Evolutionary conservation across 148 eudicot genomes (phyloP).

Genomic region (Fagopyrum esculentum): DNA sequence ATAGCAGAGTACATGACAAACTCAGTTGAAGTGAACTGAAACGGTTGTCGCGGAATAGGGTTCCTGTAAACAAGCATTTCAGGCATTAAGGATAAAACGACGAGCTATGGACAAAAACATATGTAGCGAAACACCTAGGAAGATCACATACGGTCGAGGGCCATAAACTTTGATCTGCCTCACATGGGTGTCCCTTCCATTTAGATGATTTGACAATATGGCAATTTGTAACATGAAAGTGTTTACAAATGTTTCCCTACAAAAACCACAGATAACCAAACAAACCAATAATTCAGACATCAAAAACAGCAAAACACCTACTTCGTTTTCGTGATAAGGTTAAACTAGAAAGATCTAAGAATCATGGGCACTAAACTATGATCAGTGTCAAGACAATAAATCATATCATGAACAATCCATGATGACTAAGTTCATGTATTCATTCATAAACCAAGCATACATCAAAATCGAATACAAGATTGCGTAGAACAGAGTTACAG

Average conservation of each 20-base stretch:
- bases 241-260: slow-evolving; percentile 89
- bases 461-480: not conserved
- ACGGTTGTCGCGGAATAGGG: slow-evolving; percentile 35
- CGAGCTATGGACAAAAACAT: not conserved
- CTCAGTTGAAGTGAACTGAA: slow-evolving; percentile 38
- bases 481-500: not conserved
- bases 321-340: not conserved
- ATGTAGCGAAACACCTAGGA: slow-evolving; percentile 1
- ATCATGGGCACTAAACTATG: too few relatives aligned
- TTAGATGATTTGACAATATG: slow-evolving; percentile 74
- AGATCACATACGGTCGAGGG: slow-evolving; percentile 62
- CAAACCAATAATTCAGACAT: not conserved
- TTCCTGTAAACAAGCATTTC: slow-evolving; percentile 22
- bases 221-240: slow-evolving; percentile 92
- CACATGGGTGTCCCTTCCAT: slow-evolving; percentile 86
- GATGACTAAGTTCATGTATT: too few relatives aligned
- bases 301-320: not conserved
- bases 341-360: not conserved
- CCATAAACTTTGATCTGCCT: slow-evolving; percentile 98
- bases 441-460: too few relatives aligned
- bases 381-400: too few relatives aligned
- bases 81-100: slow-evolving; percentile 11
- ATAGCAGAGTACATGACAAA: slow-evolving; percentile 30
- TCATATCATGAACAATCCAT: too few relatives aligned
- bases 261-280: slow-evolving; percentile 15